phyloP scores from a whole-genome alignment of 805 yeast genomes.

The Candida endomychidarum region DNA sequence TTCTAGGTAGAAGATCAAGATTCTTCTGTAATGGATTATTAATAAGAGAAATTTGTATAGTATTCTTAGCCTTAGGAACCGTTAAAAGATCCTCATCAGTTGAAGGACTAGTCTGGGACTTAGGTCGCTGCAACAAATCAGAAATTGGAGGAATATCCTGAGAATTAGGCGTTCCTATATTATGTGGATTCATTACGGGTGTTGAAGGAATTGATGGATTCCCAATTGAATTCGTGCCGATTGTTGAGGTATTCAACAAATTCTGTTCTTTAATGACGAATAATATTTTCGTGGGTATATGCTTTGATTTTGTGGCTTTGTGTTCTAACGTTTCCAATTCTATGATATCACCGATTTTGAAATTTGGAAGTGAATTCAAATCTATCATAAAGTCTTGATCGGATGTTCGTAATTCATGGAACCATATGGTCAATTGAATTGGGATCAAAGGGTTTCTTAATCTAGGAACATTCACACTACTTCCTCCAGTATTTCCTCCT shows the following conservation, averaged over 20 bases:
- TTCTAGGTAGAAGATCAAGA: slow-evolving; percentile 66
- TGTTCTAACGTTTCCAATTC: slow-evolving; percentile 50
- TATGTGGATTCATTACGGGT: slow-evolving; percentile 8
- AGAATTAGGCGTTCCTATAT: slow-evolving; percentile 1
- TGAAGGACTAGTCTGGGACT: background rate
- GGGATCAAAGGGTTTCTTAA: slow-evolving; percentile 23
- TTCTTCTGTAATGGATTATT: slow-evolving; percentile 59
- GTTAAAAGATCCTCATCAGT: background rate
- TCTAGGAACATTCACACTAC: background rate
- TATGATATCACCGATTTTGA: slow-evolving; percentile 73
- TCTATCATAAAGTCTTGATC: slow-evolving; percentile 64
- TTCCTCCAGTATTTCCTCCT: background rate
- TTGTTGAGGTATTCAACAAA: slow-evolving; percentile 12
- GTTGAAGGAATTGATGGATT: slow-evolving; percentile 7
- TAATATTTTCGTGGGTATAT: slow-evolving; percentile 16
- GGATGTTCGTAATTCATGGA: slow-evolving; percentile 69
- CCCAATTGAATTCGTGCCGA: too few relatives aligned
- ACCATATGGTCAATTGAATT: slow-evolving; percentile 47
- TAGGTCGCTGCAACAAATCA: background rate
- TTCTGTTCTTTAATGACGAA: slow-evolving; percentile 19
- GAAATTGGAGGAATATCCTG: slow-evolving; percentile 2
- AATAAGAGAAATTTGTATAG: slow-evolving; percentile 51
- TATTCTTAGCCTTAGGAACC: slow-evolving; percentile 22
- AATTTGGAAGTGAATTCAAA: slow-evolving; percentile 55
- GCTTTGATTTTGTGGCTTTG: background rate